Percentiles rank a stretch among this genome's conserved stretches.
Evolutionary conservation across 2,329 filamentous ascomycete genomes (phyloP).

Genomic region (Aspergillus nomiae): DNA sequence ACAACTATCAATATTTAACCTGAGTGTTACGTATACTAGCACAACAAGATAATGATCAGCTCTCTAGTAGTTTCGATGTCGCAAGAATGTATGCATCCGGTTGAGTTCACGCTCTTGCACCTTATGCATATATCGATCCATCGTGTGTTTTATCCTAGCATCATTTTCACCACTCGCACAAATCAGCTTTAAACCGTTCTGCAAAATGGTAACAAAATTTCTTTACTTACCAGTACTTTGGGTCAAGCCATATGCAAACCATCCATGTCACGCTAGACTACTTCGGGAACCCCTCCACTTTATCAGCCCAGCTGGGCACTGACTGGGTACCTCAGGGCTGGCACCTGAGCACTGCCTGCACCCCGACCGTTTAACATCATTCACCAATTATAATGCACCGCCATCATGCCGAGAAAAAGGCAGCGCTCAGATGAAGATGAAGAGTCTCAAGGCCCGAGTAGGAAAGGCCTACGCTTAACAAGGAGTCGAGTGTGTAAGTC

Average conservation of each 20-base stretch:
- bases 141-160: neutral
- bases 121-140: neutral
- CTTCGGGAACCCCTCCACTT: neutral
- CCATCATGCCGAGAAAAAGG: neutral
- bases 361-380: neutral
- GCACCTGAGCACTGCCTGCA: neutral
- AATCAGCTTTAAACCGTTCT: no score
- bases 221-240: neutral
- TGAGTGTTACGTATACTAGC: neutral
- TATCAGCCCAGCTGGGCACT: no score
- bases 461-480: neutral
- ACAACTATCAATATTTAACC: neutral
- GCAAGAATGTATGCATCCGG: neutral
- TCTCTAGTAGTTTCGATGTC: neutral
- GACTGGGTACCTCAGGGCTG: neutral
- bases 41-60: neutral
- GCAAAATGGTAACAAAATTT: neutral
- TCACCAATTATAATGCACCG: neutral
- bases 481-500: slow-evolving; percentile 1
- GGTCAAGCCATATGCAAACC: neutral
- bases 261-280: neutral
- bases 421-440: neutral
- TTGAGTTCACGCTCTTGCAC: neutral
- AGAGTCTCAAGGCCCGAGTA: neutral
- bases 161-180: no score